Evolutionary conservation across 495 filamentous ascomycete genomes (phyloP).

Genomic region (Penicillium flavigenum): DNA sequence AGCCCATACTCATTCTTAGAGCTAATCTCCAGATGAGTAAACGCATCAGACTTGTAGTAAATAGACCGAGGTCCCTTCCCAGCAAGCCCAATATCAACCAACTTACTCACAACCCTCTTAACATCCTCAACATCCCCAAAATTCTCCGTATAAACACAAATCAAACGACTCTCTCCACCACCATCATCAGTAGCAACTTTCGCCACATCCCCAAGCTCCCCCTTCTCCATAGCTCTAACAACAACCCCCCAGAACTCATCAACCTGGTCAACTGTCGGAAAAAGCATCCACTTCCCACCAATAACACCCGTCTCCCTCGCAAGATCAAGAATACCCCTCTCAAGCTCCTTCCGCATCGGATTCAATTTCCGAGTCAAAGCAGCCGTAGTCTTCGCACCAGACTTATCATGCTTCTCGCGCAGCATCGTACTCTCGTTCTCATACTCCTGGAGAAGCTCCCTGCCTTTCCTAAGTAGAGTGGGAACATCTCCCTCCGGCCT

Average conservation of each 20-base stretch:
- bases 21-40: conserved; percentile 67
- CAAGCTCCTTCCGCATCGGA: conserved; percentile 49
- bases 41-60: conserved; percentile 83
- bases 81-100: conserved; percentile 61
- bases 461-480: conserved; percentile 46
- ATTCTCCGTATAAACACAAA: conserved; percentile 77
- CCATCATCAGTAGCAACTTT: conserved; percentile 65
- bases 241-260: conserved; percentile 63
- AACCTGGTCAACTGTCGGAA: conserved; percentile 54
- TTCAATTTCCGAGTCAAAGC: conserved; percentile 50
- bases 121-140: conserved; percentile 69
- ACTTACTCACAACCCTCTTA: conserved; percentile 57
- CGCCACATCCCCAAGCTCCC: conserved; percentile 63
- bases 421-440: conserved; percentile 36
- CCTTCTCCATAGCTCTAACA: conserved; percentile 59
- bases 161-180: conserved; percentile 45
- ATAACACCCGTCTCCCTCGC: conserved; percentile 55
- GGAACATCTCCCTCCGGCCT: conserved; percentile 33
- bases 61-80: conserved; percentile 49
- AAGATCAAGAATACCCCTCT: conserved; percentile 53
- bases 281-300: conserved; percentile 90
- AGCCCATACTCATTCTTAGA: conserved; percentile 67
- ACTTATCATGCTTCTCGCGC: conserved; percentile 39
- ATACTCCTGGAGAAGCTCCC: conserved; percentile 42
- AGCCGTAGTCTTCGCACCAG: conserved; percentile 35